Percentiles rank a stretch among this genome's conserved stretches.
These are phyloP conservation scores for Dillenia suffruticosa DNA, from an alignment of 164 flowering plant genomes.

Conservation along the genomic window DNA sequence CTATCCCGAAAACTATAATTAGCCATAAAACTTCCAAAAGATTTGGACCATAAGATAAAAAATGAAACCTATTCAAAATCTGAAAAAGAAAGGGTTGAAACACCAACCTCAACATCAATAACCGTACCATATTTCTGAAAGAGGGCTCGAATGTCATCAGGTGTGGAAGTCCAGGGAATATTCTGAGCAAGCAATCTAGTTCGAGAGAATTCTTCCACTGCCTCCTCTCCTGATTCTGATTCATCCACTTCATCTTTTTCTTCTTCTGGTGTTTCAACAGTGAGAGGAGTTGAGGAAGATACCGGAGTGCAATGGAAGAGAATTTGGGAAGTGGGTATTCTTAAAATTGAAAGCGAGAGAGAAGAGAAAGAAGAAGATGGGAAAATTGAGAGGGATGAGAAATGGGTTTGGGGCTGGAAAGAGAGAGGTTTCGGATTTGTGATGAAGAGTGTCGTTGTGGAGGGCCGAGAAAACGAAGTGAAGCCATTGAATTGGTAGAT, in stretches of 20 bases:
- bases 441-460: constrained; percentile 11
- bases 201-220: constrained; percentile 21
- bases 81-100: neutral
- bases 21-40: too few relatives aligned
- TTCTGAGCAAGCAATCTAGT: constrained; percentile 69
- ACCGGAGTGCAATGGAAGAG: constrained; percentile 15
- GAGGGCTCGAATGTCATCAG: constrained; percentile 54
- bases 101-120: constrained; percentile 57
- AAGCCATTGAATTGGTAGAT: constrained; percentile 20
- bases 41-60: too few relatives aligned
- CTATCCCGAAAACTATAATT: too few relatives aligned
- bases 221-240: too few relatives aligned
- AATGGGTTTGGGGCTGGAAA: constrained; percentile 4
- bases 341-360: constrained; percentile 9
- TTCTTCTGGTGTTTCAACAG: constrained; percentile 12
- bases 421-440: constrained; percentile 9
- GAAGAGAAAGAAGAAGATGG: constrained; percentile 11
- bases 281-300: constrained; percentile 8
- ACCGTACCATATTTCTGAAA: constrained; percentile 74
- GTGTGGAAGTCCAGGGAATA: constrained; percentile 67
- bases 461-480: constrained; percentile 21
- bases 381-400: constrained; percentile 5
- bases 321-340: constrained; percentile 12
- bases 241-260: constrained; percentile 14
- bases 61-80: too few relatives aligned